A percentile compares a stretch with the other conserved stretches of the same genome.
These are phyloP conservation scores for Sporothrix inflata DNA, from an alignment of 2,329 filamentous ascomycete genomes.

Conservation along the genomic window DNA sequence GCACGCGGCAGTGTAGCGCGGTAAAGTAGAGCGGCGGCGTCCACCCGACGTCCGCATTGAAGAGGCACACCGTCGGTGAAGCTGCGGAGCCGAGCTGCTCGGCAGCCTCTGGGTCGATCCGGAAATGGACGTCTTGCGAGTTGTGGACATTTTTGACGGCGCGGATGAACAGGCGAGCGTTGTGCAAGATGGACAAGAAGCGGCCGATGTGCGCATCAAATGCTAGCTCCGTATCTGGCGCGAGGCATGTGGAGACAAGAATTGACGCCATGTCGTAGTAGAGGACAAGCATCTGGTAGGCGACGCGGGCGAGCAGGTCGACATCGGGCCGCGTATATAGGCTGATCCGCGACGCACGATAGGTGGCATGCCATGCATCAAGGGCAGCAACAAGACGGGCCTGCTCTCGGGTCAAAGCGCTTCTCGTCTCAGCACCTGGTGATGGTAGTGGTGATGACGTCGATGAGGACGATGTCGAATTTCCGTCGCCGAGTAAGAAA, in stretches of 20 bases:
- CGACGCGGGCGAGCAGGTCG: constrained; percentile 4
- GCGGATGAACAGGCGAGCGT: constrained; percentile 5
- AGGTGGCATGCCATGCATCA: constrained; percentile 13
- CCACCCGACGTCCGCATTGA: constrained; percentile 16
- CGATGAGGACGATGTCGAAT: neutral
- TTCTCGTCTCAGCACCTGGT: neutral
- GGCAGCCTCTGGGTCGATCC: neutral
- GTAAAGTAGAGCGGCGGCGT: constrained; percentile 20
- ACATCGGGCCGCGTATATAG: neutral
- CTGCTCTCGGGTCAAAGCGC: neutral
- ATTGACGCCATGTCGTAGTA: constrained; percentile 20
- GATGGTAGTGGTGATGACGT: neutral
- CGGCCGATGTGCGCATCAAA: neutral
- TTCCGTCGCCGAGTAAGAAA: neutral
- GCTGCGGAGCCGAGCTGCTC: neutral
- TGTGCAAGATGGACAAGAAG: constrained; percentile 1
- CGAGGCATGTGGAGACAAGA: neutral
- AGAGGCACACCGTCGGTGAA: neutral
- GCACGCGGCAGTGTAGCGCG: constrained; percentile 2
- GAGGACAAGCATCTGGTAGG: constrained; percentile 6
- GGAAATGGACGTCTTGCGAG: constrained; percentile 13
- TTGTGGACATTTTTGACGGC: constrained; percentile 12
- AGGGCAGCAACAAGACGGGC: neutral
- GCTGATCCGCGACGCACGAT: neutral
- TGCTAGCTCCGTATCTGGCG: neutral